Evolutionary conservation across 1,284 basidiomycete species (phyloP), one percentile per base, ranked within the genome.

Genomic region (Heterobasidion parviporum): DNA sequence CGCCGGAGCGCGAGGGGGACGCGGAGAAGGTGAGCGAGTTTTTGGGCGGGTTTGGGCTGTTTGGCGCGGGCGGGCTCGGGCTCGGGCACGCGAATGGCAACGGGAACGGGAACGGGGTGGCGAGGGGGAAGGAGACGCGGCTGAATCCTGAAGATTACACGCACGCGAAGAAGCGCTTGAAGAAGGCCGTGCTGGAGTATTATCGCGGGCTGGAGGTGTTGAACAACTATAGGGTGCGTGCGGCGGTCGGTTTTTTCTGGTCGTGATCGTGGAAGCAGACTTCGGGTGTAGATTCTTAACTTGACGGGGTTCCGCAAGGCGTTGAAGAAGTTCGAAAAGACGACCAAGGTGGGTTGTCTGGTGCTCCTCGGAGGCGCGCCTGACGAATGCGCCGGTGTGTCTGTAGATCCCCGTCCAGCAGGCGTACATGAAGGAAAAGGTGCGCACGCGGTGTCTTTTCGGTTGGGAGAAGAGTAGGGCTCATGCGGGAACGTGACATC

Each of bases 311-410:
- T 98, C 68, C 78, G 90, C 20, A 98, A 98, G 68, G 89, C 88
- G 0, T 68, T 97, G 59, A 98, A 94, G 72, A 98, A 97, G 72
- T 97, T 94, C 63, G 92, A 94, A 67, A 98, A 97, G 71, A 75
- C 83, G 2, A 88, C 91, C 1, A 82, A 79, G 64, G 87, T 87
- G 59, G 32, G 71, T 26, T 26, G 14, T 56, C 41, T 3, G 18
- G 6, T 10, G 10, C 44, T 32, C 52, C 49, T 16, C 3, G 3
- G 20, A 52, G 20, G 41, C 20, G 3, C 44, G 38, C 33, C 38
- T 10, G 20, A 44, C 56, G 16, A 58, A 35, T 26, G n/a, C 16
- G 12, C 9, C 50, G 12, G 35, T 56, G 46, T 33, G 10, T 36
- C 6, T 49, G 8, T 58, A 85, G 82, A 79, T 82, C 18, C 72